phyloP scores from a whole-genome alignment of 495 filamentous ascomycete species.

The Penicillium riverlandense region DNA sequence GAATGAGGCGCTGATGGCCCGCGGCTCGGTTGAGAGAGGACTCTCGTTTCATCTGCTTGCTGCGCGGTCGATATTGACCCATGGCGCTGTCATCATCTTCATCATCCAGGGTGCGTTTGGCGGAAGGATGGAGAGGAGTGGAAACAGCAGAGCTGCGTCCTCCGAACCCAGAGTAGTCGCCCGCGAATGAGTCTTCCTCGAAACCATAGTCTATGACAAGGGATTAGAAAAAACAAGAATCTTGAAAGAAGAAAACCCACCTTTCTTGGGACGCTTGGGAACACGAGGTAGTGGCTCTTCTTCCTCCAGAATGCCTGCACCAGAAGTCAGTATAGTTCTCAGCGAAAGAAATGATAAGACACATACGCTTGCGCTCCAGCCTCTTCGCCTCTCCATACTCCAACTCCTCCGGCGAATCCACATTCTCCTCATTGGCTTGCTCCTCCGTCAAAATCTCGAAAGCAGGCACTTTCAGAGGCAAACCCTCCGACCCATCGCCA shows the following conservation, averaged over 20 bases:
- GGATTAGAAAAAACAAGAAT: background rate
- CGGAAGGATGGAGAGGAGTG: constrained; percentile 33
- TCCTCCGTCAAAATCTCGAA: constrained; percentile 72
- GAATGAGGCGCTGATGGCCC: constrained; percentile 37
- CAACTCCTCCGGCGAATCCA: constrained; percentile 80
- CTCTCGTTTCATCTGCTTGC: constrained; percentile 31
- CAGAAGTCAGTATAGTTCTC: constrained; percentile 2
- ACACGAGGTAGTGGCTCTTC: constrained; percentile 53
- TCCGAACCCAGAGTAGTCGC: constrained; percentile 25
- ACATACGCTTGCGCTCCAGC: constrained; percentile 67
- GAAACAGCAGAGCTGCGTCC: constrained; percentile 34
- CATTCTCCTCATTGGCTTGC: constrained; percentile 75
- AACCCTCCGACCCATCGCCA: constrained; percentile 50
- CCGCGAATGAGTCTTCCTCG: constrained; percentile 31
- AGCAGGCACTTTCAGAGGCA: constrained; percentile 72
- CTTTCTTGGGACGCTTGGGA: constrained; percentile 51
- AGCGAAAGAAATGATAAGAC: background rate
- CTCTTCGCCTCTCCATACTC: constrained; percentile 83
- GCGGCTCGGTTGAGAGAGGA: constrained; percentile 28
- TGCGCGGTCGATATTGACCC: constrained; percentile 24
- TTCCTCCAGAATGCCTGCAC: constrained; percentile 49
- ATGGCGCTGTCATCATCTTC: constrained; percentile 35
- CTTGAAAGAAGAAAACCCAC: constrained; percentile 16
- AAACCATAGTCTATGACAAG: constrained; percentile 21
- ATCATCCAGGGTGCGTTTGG: constrained; percentile 23